Evolutionary conservation across 1,284 basidiomycete species (phyloP).

Genomic region (Heliocybe sulcata): DNA sequence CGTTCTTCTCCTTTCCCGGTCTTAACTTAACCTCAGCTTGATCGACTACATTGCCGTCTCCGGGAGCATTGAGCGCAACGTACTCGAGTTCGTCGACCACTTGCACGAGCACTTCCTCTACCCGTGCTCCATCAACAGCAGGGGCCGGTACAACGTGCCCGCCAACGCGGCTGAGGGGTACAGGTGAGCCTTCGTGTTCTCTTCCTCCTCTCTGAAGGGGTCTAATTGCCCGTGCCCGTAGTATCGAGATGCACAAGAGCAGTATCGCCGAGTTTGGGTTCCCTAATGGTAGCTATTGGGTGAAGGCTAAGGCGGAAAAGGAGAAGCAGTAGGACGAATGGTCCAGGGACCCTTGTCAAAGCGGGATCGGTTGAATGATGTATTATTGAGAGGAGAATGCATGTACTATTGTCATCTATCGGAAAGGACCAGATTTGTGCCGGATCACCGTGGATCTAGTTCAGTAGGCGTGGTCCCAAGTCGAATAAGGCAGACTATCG

Average conservation of each 20-base stretch:
- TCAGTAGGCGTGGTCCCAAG: too few species aligned
- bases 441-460: too few species aligned
- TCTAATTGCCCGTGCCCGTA: slow-evolving; percentile 17
- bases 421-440: too few species aligned
- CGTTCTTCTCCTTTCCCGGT: slow-evolving; percentile 7
- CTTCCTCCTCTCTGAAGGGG: background rate
- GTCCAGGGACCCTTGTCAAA: background rate
- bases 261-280: slow-evolving; percentile 73
- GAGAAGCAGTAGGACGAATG: slow-evolving; percentile 11
- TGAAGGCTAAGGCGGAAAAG: slow-evolving; percentile 6
- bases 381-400: too few species aligned
- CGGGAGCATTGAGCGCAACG: slow-evolving; percentile 89
- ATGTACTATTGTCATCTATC: too few species aligned
- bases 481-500: too few species aligned
- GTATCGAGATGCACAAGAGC: slow-evolving; percentile 70
- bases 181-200: slow-evolving; percentile 35
- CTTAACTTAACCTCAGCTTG: slow-evolving; percentile 36
- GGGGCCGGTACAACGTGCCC: slow-evolving; percentile 83
- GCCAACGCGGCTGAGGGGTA: slow-evolving; percentile 62
- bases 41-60: slow-evolving; percentile 93
- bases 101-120: slow-evolving; percentile 90
- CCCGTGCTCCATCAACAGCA: slow-evolving; percentile 83
- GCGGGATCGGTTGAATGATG: background rate
- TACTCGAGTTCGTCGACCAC: slow-evolving; percentile 86
- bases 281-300: slow-evolving; percentile 73